These are phyloP conservation scores for Cucurbita moschata DNA, from an alignment of 306 rosid species.

Conservation along the genomic window DNA sequence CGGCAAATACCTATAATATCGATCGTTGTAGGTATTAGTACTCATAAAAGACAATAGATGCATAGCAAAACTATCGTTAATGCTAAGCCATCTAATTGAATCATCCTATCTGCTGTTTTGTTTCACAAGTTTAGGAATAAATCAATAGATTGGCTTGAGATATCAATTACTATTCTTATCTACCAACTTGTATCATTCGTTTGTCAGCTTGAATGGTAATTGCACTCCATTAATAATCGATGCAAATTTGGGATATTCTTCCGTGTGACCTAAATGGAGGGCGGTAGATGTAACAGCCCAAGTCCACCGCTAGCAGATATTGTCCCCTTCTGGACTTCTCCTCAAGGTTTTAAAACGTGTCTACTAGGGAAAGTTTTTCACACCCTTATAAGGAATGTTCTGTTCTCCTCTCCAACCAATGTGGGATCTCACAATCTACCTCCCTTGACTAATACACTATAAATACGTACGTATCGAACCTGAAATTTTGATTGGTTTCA, in stretches of 20 bases:
- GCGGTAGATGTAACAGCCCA: no score
- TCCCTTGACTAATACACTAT: no score
- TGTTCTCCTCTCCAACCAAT: no score
- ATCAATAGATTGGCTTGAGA: neutral
- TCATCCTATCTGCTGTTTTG: neutral
- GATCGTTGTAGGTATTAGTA: neutral
- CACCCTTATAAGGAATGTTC: no score
- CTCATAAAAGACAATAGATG: neutral
- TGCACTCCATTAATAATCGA: neutral
- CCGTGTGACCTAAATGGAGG: no score
- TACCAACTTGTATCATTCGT: neutral
- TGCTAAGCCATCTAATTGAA: neutral
- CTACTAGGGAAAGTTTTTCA: no score
- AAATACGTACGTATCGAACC: conserved; percentile 15
- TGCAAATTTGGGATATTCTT: neutral
- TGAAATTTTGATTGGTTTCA: conserved; percentile 85
- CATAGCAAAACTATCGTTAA: neutral
- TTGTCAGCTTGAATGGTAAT: neutral
- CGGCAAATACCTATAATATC: conserved; percentile 55
- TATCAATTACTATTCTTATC: neutral
- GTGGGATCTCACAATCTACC: no score
- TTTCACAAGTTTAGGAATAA: neutral
- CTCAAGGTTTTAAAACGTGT: no score
- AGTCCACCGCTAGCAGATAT: no score
- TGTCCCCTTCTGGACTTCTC: no score